These are phyloP conservation scores for Exophiala aquamarina DNA, from an alignment of 2,329 filamentous ascomycete species.

Conservation along the genomic window DNA sequence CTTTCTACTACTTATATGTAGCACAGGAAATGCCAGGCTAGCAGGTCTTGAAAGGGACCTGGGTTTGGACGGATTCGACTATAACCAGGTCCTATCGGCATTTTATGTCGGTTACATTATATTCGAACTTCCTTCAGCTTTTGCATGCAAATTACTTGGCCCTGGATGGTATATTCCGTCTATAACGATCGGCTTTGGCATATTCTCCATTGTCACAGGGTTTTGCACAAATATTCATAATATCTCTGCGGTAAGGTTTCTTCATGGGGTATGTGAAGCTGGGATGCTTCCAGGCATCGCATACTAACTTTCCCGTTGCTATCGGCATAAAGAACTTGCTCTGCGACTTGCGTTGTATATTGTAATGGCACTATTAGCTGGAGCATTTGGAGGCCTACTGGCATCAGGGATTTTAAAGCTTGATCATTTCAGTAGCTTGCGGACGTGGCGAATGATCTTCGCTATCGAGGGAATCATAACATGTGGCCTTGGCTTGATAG, in stretches of 20 bases:
- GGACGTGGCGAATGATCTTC: constrained; percentile 69
- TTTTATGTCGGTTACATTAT: constrained; percentile 75
- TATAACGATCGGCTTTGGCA: constrained; percentile 63
- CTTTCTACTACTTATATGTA: constrained; percentile 55
- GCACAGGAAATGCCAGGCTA: constrained; percentile 69
- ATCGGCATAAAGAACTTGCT: constrained; percentile 64
- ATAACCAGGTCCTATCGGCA: constrained; percentile 65
- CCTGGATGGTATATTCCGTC: constrained; percentile 70
- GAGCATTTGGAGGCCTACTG: constrained; percentile 69
- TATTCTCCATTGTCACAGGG: constrained; percentile 63
- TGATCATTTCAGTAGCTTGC: constrained; percentile 56
- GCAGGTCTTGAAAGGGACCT: constrained; percentile 66
- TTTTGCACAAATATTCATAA: constrained; percentile 59
- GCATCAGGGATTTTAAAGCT: constrained; percentile 65
- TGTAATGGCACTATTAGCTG: constrained; percentile 68
- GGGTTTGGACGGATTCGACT: constrained; percentile 61
- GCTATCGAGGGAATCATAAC: constrained; percentile 58
- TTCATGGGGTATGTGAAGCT: constrained; percentile 62
- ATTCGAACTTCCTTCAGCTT: constrained; percentile 68
- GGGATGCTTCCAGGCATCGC: constrained; percentile 73
- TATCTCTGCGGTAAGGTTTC: constrained; percentile 63
- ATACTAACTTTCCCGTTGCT: constrained; percentile 68
- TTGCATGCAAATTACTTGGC: constrained; percentile 69
- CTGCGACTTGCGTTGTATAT: constrained; percentile 69
- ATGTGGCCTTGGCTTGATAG: constrained; percentile 41